Evolutionary conservation across 202 grass and related monocot genomes (phyloP), one percentile per base, ranked within the genome.

Genomic region (Brachypodium distachyon): DNA sequence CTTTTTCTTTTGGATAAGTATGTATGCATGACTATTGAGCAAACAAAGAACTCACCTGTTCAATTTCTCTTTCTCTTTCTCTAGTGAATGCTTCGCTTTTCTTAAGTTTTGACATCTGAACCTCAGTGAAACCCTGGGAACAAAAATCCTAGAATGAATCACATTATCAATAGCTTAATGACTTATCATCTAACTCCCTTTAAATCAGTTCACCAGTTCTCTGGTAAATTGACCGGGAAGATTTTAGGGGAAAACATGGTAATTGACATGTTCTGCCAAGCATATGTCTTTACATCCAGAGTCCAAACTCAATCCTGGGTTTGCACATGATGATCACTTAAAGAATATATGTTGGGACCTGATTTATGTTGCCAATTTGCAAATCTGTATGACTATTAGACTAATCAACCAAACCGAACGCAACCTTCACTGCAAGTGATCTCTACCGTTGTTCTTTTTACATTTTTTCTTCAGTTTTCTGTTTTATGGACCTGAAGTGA

Each of bases 21-120:
- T 17, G 27, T 49, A 18, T 13, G 19, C 6, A 37, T 49, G 64
- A 67, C 5, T 6, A 22, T 41, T 65, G 23, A 23, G 47, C 1
- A 68, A 64, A 79, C 25, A 52, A 73, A 62, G 6, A 67, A 74
- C 28, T 80, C 27, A 93, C 96, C 92, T 99, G 96, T 51, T 86
- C 78, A 21, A 99, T 96, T 73, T 99, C 96, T 79, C 89, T 90
- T 66, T 99, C 96, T 78, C 96, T 90, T 85, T 99, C 96, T 89
- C 92, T 99, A 37, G 92, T 99, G 67, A 91, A 89, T 7, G 84
- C 89, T 77, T 99, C 92, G 3, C 92, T 99, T 85, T 91, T 92
- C 80, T 99, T 93, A 44, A 99, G 74, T 83, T 90, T 99, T 81
- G 96, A 90, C 87, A 91, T 87, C 71, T 93, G 92, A 83, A 91